Base-by-base conservation (phyloP, 495 filamentous ascomycete genomes). In the Cercophora scortea region DNA sequence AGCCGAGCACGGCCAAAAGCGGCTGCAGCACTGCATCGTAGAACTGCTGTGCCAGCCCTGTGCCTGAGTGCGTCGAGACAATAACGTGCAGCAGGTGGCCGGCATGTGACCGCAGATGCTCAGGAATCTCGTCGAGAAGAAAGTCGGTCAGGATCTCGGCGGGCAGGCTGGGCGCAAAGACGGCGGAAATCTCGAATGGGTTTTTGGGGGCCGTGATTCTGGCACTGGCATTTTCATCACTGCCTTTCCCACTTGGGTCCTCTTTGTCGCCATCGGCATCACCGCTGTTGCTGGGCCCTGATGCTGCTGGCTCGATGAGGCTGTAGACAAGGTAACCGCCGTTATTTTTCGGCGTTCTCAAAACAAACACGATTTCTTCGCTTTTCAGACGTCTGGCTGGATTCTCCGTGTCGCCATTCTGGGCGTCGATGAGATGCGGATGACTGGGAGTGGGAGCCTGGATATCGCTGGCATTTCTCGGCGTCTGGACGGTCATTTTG, bases 21-120 rank as follows among this genome's bases (percentile, higher is more conserved):
- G 83, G 84, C 42, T 71, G 63, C 13, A 95, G 53, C 3, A 83
- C 64, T 17, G 68, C 52, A 0, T 79, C 59, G 59, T 72, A 91
- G 56, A 88, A 81, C 0, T 54, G 39, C 9, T 66, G 57, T 0
- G 88, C 86, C 15, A 71, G 70, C 5, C 84, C 79, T 0, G 80
- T 84, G 2, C 90, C 90, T 0, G 90, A 93, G 9, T 62, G 64
- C 0, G 79, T 85, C 6, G 90, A 95, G 47, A 95, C 73, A 33
- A 96, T 60, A 42, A 94, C 66, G 54, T 89, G 78, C 0, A 89
- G 35, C 12, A 45, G 47, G 18, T 15, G 13, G 15, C 48, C 55
- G 7, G 62, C 52, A 4, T 51, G 51, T 11, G 56, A 59, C 12
- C 49, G 54, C n/a, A 79, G 53, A 46, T 74, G 61, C 7, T 52